These are phyloP conservation scores for Penicillium sp. DNA, from an alignment of 2,329 filamentous ascomycete species.

Conservation along the genomic window DNA sequence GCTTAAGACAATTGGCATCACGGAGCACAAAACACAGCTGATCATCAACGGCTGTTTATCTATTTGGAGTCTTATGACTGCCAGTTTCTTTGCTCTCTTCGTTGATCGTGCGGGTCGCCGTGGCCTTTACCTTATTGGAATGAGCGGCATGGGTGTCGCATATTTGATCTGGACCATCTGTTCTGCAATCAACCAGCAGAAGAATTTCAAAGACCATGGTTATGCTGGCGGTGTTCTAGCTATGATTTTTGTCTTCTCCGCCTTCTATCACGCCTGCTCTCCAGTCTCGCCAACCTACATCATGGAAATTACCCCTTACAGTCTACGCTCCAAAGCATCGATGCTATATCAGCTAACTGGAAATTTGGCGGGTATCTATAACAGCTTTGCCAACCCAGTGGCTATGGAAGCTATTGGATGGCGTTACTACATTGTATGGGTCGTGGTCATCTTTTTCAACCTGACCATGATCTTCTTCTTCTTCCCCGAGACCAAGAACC, in stretches of 20 bases:
- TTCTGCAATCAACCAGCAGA: slow-evolving; percentile 42
- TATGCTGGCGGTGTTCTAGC: slow-evolving; percentile 49
- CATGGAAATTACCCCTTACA: slow-evolving; percentile 25
- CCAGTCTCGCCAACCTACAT: slow-evolving; percentile 26
- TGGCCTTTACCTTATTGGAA: slow-evolving; percentile 51
- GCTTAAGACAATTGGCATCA: slow-evolving; percentile 47
- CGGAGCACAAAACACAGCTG: slow-evolving; percentile 45
- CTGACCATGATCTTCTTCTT: slow-evolving; percentile 23
- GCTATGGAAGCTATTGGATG: slow-evolving; percentile 24
- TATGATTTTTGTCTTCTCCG: slow-evolving; percentile 53
- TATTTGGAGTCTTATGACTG: slow-evolving; percentile 48
- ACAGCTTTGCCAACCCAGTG: slow-evolving; percentile 19
- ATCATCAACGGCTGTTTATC: slow-evolving; percentile 52
- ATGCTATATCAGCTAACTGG: slow-evolving; percentile 26
- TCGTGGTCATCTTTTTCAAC: slow-evolving; percentile 7
- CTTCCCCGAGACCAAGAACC: slow-evolving; percentile 30
- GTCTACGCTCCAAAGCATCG: slow-evolving; percentile 23
- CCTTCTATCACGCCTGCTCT: slow-evolving; percentile 43
- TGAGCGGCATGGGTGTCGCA: slow-evolving; percentile 51
- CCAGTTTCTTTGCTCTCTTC: slow-evolving; percentile 46
- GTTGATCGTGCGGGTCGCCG: slow-evolving; percentile 53
- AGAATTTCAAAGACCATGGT: slow-evolving; percentile 34
- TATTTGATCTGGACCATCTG: slow-evolving; percentile 53
- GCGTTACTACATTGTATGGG: slow-evolving; percentile 28
- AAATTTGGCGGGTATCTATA: slow-evolving; percentile 22